Conservation (phyloP, 176 grass and related monocot species). For the Triticum dicoccoides region DNA sequence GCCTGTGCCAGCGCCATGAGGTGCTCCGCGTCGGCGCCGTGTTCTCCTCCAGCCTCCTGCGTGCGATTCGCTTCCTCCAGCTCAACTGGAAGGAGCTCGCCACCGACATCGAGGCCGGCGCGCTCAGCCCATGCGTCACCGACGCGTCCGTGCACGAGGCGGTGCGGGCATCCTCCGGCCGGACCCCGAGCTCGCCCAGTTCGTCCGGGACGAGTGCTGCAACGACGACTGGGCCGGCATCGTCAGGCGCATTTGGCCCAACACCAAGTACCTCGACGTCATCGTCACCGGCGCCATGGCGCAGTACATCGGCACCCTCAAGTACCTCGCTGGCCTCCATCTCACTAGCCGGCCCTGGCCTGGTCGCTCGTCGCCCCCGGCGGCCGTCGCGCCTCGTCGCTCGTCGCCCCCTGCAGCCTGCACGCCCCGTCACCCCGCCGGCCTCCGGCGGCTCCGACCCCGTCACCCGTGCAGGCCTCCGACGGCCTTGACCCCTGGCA, state of each 20-base stretch:
- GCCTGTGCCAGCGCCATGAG: conserved; percentile 74
- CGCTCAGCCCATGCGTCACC: conserved; percentile 54
- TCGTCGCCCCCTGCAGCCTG: too few relatives aligned
- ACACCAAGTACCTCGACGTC: conserved; percentile 69
- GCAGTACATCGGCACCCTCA: conserved; percentile 49
- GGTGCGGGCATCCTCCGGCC: conserved; percentile 39
- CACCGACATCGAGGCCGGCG: conserved; percentile 54
- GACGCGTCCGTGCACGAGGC: conserved; percentile 69
- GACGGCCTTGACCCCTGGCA: too few relatives aligned
- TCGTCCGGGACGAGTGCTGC: conserved; percentile 54
- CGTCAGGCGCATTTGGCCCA: conserved; percentile 59
- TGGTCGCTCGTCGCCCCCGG: too few relatives aligned
- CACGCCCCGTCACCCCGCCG: too few relatives aligned
- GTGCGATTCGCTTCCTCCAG: conserved; percentile 95
- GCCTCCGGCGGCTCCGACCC: too few relatives aligned
- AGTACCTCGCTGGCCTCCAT: too few relatives aligned
- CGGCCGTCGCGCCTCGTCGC: too few relatives aligned
- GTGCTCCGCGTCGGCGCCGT: conserved; percentile 95
- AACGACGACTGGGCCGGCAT: conserved; percentile 60
- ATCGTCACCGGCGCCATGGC: conserved; percentile 73
- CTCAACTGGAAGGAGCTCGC: conserved; percentile 85
- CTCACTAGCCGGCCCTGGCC: too few relatives aligned
- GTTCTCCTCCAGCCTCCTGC: conserved; percentile 87
- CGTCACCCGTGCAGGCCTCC: too few relatives aligned
- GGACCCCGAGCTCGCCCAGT: conserved; percentile 47